Evolutionary conservation across 2,329 filamentous ascomycete species (phyloP), one percentile per base, ranked within the genome.

Genomic region (Neofusicoccum laricinum): DNA sequence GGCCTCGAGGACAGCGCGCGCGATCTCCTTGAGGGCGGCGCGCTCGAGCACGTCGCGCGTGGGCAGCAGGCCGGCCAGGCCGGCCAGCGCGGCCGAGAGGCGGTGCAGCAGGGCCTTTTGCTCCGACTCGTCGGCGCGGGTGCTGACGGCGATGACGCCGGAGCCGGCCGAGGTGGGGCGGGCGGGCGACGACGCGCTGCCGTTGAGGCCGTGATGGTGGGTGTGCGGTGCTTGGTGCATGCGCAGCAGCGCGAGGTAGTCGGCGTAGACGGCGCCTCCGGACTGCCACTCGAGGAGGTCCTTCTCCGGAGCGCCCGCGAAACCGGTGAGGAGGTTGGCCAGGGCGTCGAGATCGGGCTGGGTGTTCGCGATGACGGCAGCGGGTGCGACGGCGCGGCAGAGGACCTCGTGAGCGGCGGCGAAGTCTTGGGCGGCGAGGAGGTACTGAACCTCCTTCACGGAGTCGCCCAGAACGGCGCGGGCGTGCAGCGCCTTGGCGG

Each of bases 361-460:
- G 1, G 51, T 61, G 63, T 64, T 61, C 6, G 63, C 46, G 66
- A 99, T 90, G 67, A 99, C 85, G 11, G 92, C 87, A 32, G 85
- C 83, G 0, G 95, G 95, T 0, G 91, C 95, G 34, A 98, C 93
- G 68, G 90, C 85, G 67, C 87, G 86, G 66, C 90, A 86, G 62
- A 99, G 89, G 0, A 94, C 91, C 32, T 88, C 85, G 77, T 98
- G 95, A 0, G 95, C 95, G 73, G 95, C 91, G 34, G 87, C 83
- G 76, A 88, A 90, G 46, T 91, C 88, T 43, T 86, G 85, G 2
- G 93, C 94, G 55, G 88, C 87, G 65, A 98, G 84, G 12, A 99
- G 87, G 71, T 89, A 95, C 63, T 89, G 84, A 10, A 94, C 90
- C 76, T 97, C 92, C 4, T 82, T 81, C 50, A 83, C 84, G 11